A percentile compares a stretch with the other conserved stretches of the same genome.
Evolutionary conservation across 208 protist species (phyloP).

Genomic region (Plasmodiophora brassicae): DNA sequence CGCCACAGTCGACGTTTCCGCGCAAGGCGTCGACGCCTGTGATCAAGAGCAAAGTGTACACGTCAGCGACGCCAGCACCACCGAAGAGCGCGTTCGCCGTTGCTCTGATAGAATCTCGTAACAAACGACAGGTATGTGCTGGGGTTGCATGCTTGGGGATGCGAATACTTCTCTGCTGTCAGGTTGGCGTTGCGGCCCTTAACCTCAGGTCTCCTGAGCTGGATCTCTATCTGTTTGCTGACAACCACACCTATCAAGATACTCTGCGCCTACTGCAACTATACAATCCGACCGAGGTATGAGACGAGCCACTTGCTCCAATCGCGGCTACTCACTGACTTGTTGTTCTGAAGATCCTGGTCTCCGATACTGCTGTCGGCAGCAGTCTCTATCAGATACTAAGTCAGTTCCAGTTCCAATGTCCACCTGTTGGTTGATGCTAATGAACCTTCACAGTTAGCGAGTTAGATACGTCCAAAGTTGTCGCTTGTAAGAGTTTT

Average conservation of each 20-base stretch:
- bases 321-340: no score
- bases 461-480: neutral
- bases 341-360: neutral
- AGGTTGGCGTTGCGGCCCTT: neutral
- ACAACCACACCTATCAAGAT: neutral
- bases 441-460: neutral
- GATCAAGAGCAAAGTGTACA: slow-evolving; percentile 11
- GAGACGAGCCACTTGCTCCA: neutral
- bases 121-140: slow-evolving; percentile 27
- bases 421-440: no score
- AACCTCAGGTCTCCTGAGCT: neutral
- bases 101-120: neutral
- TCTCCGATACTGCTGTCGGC: neutral
- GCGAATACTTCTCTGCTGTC: neutral
- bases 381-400: neutral
- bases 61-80: neutral
- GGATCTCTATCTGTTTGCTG: neutral
- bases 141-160: neutral
- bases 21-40: no score
- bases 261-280: neutral
- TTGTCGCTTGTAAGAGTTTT: neutral
- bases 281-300: neutral
- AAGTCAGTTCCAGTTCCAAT: neutral
- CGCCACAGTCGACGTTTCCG: no score
- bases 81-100: neutral